phyloP scores from a whole-genome alignment of 2,329 filamentous ascomycete species.

The Periglandula ipomoeae region DNA sequence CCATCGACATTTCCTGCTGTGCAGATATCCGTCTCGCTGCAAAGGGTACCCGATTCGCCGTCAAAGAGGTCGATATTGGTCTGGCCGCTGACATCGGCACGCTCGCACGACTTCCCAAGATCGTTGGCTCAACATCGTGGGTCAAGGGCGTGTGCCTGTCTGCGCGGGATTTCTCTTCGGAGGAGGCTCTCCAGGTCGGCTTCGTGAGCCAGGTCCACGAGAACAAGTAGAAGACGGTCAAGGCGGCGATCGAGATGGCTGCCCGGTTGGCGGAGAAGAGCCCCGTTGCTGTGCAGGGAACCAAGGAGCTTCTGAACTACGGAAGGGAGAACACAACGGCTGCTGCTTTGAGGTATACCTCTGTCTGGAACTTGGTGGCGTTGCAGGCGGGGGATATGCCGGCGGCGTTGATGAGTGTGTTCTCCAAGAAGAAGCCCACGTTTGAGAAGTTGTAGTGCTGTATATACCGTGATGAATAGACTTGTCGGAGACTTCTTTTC shows the following conservation, averaged over 20 bases:
- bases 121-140: slow-evolving; percentile 63
- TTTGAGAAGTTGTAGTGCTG: slow-evolving; percentile 71
- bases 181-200: slow-evolving; percentile 61
- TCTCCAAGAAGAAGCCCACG: slow-evolving; percentile 69
- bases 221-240: slow-evolving; percentile 53
- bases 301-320: slow-evolving; percentile 79
- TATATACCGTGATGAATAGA: not conserved
- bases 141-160: slow-evolving; percentile 70
- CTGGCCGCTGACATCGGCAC: slow-evolving; percentile 74
- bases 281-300: slow-evolving; percentile 78
- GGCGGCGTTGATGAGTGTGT: slow-evolving; percentile 62
- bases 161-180: slow-evolving; percentile 58
- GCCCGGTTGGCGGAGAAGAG: slow-evolving; percentile 66
- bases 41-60: slow-evolving; percentile 50
- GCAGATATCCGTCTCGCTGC: slow-evolving; percentile 63
- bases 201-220: slow-evolving; percentile 59
- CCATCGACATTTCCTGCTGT: slow-evolving; percentile 62
- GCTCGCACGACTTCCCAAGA: slow-evolving; percentile 61
- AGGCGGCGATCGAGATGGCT: slow-evolving; percentile 54
- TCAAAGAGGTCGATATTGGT: slow-evolving; percentile 79
- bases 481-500: not conserved
- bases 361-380: slow-evolving; percentile 78
- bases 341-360: slow-evolving; percentile 75
- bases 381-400: slow-evolving; percentile 73
- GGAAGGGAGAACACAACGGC: slow-evolving; percentile 67